Evolutionary conservation across 192 early-diverging fungal species (phyloP).

Genomic region (Coemansia sp.): DNA sequence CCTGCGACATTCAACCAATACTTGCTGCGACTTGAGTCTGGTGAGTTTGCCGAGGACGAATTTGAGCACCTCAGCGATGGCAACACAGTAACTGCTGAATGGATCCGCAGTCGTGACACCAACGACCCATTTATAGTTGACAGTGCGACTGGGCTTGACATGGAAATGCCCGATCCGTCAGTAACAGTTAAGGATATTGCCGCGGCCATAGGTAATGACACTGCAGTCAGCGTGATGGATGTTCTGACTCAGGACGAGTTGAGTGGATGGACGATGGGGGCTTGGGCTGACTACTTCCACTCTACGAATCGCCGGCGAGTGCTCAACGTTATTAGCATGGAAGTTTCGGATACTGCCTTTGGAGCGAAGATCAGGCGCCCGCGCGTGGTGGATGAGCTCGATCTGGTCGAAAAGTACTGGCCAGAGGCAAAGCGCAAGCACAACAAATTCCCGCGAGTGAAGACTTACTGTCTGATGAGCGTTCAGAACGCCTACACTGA

Average conservation of each 20-base stretch:
- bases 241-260: conserved; percentile 86
- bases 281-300: conserved; percentile 81
- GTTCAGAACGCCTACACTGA: conserved; percentile 91
- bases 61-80: conserved; percentile 66
- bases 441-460: conserved; percentile 81
- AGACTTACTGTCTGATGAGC: conserved; percentile 92
- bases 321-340: conserved; percentile 87
- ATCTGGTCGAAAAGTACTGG: conserved; percentile 90
- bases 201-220: conserved; percentile 58
- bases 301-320: conserved; percentile 65
- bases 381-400: conserved; percentile 77
- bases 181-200: conserved; percentile 67
- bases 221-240: conserved; percentile 86
- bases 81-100: conserved; percentile 65
- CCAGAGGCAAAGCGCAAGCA: conserved; percentile 60
- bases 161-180: conserved; percentile 70
- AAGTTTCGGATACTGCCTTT: conserved; percentile 75
- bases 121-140: conserved; percentile 76
- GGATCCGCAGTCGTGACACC: conserved; percentile 62
- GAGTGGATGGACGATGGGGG: conserved; percentile 74
- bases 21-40: conserved; percentile 67
- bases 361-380: conserved; percentile 70
- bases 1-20: conserved; percentile 80
- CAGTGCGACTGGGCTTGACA: conserved; percentile 66
- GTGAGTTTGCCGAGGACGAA: conserved; percentile 65